Evolutionary conservation across 2,329 filamentous ascomycete species (phyloP), one percentile per base, ranked within the genome.

Genomic region (Apiospora malaysiana): DNA sequence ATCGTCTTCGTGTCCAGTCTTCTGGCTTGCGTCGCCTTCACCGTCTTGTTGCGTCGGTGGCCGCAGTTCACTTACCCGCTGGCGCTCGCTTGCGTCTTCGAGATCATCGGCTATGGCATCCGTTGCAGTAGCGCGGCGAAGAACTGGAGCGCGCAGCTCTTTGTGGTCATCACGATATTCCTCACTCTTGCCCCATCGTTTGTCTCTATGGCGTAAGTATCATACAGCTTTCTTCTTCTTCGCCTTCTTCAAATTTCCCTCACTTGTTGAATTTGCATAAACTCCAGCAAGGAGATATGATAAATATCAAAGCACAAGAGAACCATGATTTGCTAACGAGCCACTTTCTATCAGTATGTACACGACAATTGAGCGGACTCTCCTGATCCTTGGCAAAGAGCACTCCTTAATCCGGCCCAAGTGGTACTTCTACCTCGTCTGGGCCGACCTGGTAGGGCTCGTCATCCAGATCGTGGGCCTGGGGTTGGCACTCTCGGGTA

Each of bases 131-230:
- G 74, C 66, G 74, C 69, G 68, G 43, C 70, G 8, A 70, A 77
- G 32, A 75, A 76, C 1, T 79, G 76, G 77, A 73, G 74, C 43
- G 72, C 75, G 21, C 72, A 71, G 40, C 70, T 76, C 18, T 77
- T 76, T 45, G 73, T 76, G 12, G 72, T 73, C 25, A 74, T 74
- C 47, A 77, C 72, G 42, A 59, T 74, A 1, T 74, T 77, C 16
- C 71, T 79, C 37, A 76, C 77, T 14, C 70, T 79, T 14, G 78
- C 79, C 1, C 78, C 79, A 1, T 74, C 76, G 0, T 78, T 78
- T 37, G 56, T 80, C 42, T 77, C 78, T 4, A 73, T 74, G 70
- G 76, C 73, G 78, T 79, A 68, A 59, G 71, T 73, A 23, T 16
- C 2, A 2, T 14, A 2, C 42, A 16, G 42, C 42, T 45, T 45